Evolutionary conservation across 106 monocot species (phyloP).

Genomic region (Phalaenopsis equestris): DNA sequence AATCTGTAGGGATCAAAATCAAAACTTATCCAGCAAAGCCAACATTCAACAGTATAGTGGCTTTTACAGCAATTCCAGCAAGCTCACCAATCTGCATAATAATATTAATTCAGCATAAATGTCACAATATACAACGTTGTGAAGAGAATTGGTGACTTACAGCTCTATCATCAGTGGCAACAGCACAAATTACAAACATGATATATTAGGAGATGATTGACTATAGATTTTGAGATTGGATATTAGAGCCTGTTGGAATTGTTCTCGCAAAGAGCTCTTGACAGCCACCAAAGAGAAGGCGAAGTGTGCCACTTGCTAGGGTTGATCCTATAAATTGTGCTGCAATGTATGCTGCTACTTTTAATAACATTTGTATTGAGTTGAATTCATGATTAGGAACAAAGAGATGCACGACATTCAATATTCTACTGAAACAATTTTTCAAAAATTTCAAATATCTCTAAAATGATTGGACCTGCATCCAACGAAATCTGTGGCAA

Average conservation of each 20-base stretch:
- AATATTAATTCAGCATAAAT: too few relatives aligned
- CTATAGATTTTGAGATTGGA: constrained; percentile 60
- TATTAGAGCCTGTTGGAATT: constrained; percentile 47
- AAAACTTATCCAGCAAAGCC: too few relatives aligned
- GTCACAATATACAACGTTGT: too few relatives aligned
- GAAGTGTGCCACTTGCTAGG: constrained; percentile 64
- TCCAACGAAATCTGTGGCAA: constrained; percentile 68
- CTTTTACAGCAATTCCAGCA: too few relatives aligned
- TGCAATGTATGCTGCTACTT: constrained; percentile 49
- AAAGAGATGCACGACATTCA: too few relatives aligned
- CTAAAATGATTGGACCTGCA: constrained; percentile 21
- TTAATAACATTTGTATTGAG: background rate
- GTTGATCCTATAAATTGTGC: constrained; percentile 64
- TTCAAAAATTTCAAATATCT: too few relatives aligned
- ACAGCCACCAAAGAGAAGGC: constrained; percentile 44
- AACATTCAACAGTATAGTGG: too few relatives aligned
- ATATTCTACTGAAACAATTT: too few relatives aligned
- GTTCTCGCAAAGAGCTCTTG: constrained; percentile 55
- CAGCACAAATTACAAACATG: constrained; percentile 94
- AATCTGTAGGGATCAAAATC: too few relatives aligned
- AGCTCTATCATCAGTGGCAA: constrained; percentile 79
- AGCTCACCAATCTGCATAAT: too few relatives aligned
- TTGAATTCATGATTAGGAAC: background rate
- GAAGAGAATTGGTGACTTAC: constrained; percentile 19
- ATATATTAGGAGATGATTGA: constrained; percentile 87